These are phyloP conservation scores for barrel medic (Medicago truncatula) DNA, from an alignment of 306 rosid species.

Conservation along the genomic window MtrunA17r5.0-ANR NC_053048.1:50933501-50934000, in stretches of 20 bases:
- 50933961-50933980: conserved; percentile 45
- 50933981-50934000: conserved; percentile 33
- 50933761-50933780: conserved; percentile 29
- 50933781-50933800: conserved; percentile 84
- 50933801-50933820: conserved; percentile 68
- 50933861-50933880: conserved; percentile 64
- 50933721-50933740: conserved; percentile 3
- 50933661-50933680: conserved; percentile 59
- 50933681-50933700: conserved; percentile 68
- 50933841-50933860: conserved; percentile 73
- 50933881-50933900: conserved; percentile 37
- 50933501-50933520: conserved; percentile 76
- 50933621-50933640: conserved; percentile 83
- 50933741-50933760: conserved; percentile 35
- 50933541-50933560: conserved; percentile 82
- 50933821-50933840: conserved; percentile 87
- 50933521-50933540: conserved; percentile 81
- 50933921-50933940: conserved; percentile 58
- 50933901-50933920: conserved; percentile 56
- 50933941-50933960: conserved; percentile 51
- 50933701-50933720: conserved; percentile 56
- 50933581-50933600: conserved; percentile 89
- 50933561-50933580: conserved; percentile 85
- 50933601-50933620: conserved; percentile 93
- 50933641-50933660: conserved; percentile 97